phyloP scores from a whole-genome alignment of 2,329 filamentous ascomycete species.

The Stagonosporopsis tanaceti region DNA sequence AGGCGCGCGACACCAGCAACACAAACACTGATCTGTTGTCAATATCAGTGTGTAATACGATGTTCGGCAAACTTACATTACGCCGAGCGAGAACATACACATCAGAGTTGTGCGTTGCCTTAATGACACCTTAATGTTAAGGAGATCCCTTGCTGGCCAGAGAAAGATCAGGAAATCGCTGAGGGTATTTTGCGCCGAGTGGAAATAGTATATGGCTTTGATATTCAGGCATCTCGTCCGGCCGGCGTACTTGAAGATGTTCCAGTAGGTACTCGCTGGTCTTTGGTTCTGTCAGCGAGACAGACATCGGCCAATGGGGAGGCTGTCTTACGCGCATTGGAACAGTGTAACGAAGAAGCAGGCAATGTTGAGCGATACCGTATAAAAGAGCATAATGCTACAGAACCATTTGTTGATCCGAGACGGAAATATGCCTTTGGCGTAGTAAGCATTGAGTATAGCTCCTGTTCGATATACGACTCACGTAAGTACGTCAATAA shows the following conservation, averaged over 20 bases:
- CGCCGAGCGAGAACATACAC: slow-evolving; percentile 42
- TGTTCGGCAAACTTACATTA: slow-evolving; percentile 27
- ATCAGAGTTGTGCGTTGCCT: slow-evolving; percentile 41
- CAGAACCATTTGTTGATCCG: slow-evolving; percentile 42
- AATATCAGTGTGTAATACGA: neutral
- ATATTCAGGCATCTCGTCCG: slow-evolving; percentile 35
- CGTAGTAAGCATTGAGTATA: neutral
- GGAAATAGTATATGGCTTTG: slow-evolving; percentile 35
- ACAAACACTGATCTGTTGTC: slow-evolving; percentile 42
- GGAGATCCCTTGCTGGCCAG: slow-evolving; percentile 42
- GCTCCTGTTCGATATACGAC: neutral
- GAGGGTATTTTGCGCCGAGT: slow-evolving; percentile 33
- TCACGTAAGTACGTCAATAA: slow-evolving; percentile 32
- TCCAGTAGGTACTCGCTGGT: slow-evolving; percentile 34
- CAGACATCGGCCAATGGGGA: no score
- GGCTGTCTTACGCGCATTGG: slow-evolving; percentile 38
- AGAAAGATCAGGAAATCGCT: slow-evolving; percentile 46
- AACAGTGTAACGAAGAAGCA: slow-evolving; percentile 39
- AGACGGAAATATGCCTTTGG: slow-evolving; percentile 37
- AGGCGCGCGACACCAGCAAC: slow-evolving; percentile 41
- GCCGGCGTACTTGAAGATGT: slow-evolving; percentile 34
- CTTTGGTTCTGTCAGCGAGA: slow-evolving; percentile 8
- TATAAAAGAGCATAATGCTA: slow-evolving; percentile 34
- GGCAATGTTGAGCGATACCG: slow-evolving; percentile 25
- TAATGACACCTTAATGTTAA: slow-evolving; percentile 35